Base-by-base conservation (phyloP, 495 filamentous ascomycete genomes). In the Zalerion maritima region DNA sequence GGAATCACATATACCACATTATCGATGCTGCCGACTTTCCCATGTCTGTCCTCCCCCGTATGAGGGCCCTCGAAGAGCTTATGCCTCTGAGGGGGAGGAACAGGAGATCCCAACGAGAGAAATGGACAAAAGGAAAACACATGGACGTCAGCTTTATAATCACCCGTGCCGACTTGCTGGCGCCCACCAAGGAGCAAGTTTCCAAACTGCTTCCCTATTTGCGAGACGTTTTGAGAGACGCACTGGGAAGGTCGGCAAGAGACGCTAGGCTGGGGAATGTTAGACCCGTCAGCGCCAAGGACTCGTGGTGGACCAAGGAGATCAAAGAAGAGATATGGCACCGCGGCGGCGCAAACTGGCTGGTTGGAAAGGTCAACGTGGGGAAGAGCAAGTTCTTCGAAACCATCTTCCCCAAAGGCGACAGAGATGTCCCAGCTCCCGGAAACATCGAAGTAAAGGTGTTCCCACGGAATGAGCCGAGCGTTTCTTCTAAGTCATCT, bases 11-110 rank as follows among this genome's bases (percentile, higher is more conserved):
- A 31, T 99, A 94, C 49, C 86, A 94, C 50, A 64, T 99, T n/a
- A 45, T 96, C n/a, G 89, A 99, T 45, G 89, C 89, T 3, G 91
- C 85, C 10, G 89, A 99, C 47, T 94, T 99, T 38, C 89, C 89
- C 13, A 75, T 99, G 64, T 92, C 87, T 2, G 49, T 99, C 6
- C 52, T 93, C 5, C 75, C 79, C 2, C 64, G 69, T 23, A 49
- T 72, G 6, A 47, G 54, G 3, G 38, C 50, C 1, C 34, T 65
- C 2, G 61, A 96, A 1, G 58, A 68, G 2, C 39, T 77, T 1
- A 60, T 71, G 28, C 70, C 73, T 6, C 63, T 81, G 34, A 69
- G 85, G 32, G 75, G 81, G 0, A 63, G 62, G 19, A 94, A 94
- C 41, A 71, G 86, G 21, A 62, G 86, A 21, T 64, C 80, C 0